Evolutionary conservation across 352 stramenopile species (phyloP).

Genomic region (Phytophthora pluvialis): DNA sequence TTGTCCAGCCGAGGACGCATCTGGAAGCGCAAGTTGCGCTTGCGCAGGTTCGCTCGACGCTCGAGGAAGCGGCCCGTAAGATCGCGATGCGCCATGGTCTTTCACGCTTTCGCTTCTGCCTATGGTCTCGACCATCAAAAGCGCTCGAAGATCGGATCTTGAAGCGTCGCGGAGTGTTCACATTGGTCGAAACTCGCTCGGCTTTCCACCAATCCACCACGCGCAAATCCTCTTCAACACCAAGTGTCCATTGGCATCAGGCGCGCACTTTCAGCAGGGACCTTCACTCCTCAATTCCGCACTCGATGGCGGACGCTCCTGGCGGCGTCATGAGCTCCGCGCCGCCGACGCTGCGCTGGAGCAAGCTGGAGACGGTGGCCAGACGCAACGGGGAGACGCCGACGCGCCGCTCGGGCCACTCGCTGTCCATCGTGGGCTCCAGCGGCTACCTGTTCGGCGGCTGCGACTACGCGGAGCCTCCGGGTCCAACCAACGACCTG

Average conservation of each 20-base stretch:
- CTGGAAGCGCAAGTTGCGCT: slow-evolving; percentile 64
- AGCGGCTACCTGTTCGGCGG: slow-evolving; percentile 95
- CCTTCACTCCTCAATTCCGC: slow-evolving; percentile 26
- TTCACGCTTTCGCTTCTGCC: background rate
- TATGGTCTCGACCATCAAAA: slow-evolving; percentile 8
- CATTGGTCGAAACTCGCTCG: slow-evolving; percentile 23
- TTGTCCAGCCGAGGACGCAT: slow-evolving; percentile 54
- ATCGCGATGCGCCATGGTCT: slow-evolving; percentile 66
- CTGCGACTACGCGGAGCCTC: slow-evolving; percentile 86
- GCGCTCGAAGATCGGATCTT: slow-evolving; percentile 44
- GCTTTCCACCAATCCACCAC: slow-evolving; percentile 22
- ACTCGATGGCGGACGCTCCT: slow-evolving; percentile 7
- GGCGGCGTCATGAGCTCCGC: background rate
- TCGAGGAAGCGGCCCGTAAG: slow-evolving; percentile 55
- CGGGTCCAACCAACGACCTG: slow-evolving; percentile 93
- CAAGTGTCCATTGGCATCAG: slow-evolving; percentile 3
- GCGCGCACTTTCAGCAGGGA: background rate
- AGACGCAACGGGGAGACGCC: slow-evolving; percentile 86
- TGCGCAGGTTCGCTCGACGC: slow-evolving; percentile 53
- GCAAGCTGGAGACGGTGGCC: slow-evolving; percentile 52
- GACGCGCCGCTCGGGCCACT: slow-evolving; percentile 92
- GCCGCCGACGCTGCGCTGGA: slow-evolving; percentile 55
- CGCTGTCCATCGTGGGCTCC: slow-evolving; percentile 90
- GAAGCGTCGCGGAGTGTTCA: slow-evolving; percentile 39
- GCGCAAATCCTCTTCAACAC: slow-evolving; percentile 22